Evolutionary conservation across 1,284 basidiomycete genomes (phyloP), one percentile per base, ranked within the genome.

Genomic region (Sanguinoderma infundibulare): DNA sequence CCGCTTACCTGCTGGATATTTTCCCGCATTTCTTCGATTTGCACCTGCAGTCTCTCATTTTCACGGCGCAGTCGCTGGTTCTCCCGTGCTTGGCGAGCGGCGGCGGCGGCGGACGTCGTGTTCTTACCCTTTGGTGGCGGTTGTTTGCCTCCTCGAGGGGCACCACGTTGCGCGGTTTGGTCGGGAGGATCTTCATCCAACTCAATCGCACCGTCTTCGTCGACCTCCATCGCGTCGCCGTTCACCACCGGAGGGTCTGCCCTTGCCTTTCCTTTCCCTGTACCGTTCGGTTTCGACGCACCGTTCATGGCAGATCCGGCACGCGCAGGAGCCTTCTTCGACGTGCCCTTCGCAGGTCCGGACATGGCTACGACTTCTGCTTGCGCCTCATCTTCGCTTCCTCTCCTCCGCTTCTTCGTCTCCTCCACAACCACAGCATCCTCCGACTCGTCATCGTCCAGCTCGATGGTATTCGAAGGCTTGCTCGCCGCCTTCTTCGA

Each of bases 251-350:
- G 53, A 17, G 53, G 57, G 3, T 66, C 65, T 7, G 70, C 65
- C 34, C 64, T 72, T 2, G 62, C 65, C 51, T 74, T 76, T 8
- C 69, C 66, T 40, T 74, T 76, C 5, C 68, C 72, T 53, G 54
- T 62, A 8, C 55, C 65, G 1, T 66, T 40, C 12, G 64, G 20
- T 53, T 69, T 68, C 28, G 66, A 57, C 20, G 61, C 53, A 15
- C 71, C 71, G 34, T 62, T 66, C 30, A 55, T 22, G 0, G 55
- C 38, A 22, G 64, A 38, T 8, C 57, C 55, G 1, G 57, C 7
- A 7, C 60, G 66, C 47, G 62, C 62, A 4, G 64, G 22, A 5
- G 50, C 50, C 44, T 67, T 67, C 61, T 65, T 71, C 26, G 55
- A 46, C 35, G 32, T 52, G 14, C 47, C 55, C 34, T 64, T 67